Evolutionary conservation across 768 basidiomycete species (phyloP).

Genomic region (Serendipita indica): DNA sequence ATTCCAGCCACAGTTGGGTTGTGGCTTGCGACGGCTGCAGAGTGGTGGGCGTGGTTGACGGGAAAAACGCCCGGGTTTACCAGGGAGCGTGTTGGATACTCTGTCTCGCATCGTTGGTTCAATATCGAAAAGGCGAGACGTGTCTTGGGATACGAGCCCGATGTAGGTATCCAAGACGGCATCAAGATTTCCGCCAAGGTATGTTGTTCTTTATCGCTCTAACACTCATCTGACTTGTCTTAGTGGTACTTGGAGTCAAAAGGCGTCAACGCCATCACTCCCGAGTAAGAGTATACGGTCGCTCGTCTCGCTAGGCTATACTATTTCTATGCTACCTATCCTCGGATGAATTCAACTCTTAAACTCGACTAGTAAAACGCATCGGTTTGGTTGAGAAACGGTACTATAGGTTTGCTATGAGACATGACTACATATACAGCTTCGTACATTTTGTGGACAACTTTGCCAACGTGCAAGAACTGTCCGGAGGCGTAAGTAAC

Average conservation of each 20-base stretch:
- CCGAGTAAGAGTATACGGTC: background rate
- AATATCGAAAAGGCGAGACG: slow-evolving; percentile 89
- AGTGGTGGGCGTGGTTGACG: slow-evolving; percentile 54
- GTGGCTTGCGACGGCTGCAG: slow-evolving; percentile 51
- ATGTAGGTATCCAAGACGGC: slow-evolving; percentile 80
- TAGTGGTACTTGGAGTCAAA: slow-evolving; percentile 8
- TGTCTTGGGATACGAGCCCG: slow-evolving; percentile 85
- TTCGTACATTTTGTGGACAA: too few relatives aligned
- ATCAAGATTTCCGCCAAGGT: slow-evolving; percentile 65
- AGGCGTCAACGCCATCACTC: slow-evolving; percentile 2
- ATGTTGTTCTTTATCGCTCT: slow-evolving; percentile 19
- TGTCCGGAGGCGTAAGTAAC: too few relatives aligned
- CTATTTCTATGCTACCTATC: too few relatives aligned
- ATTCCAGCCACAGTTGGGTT: slow-evolving; percentile 55
- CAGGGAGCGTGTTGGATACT: slow-evolving; percentile 65
- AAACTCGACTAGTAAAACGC: too few relatives aligned
- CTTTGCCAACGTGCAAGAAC: too few relatives aligned
- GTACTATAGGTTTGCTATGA: too few relatives aligned
- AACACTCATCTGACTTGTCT: background rate
- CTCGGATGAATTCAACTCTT: too few relatives aligned
- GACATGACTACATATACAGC: too few relatives aligned
- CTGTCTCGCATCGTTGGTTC: slow-evolving; percentile 68
- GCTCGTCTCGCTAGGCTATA: too few relatives aligned
- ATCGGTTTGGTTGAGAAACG: too few relatives aligned
- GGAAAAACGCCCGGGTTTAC: slow-evolving; percentile 82